Conservation (phyloP, 1,139 yeast genomes). For the Hyphopichia wangnamkhiaoensis region DNA sequence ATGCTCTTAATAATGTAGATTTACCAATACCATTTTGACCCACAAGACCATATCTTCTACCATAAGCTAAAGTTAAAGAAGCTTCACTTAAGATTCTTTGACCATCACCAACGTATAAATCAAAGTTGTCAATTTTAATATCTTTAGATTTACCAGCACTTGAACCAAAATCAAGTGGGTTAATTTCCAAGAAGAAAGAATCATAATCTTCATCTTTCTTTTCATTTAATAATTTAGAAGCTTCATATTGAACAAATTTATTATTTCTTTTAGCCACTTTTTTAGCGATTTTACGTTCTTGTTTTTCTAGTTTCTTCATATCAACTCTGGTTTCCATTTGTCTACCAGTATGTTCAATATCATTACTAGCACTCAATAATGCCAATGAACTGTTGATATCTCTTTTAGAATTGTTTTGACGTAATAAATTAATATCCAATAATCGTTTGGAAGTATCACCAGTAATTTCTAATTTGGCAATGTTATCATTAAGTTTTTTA, state of each 20-base stretch:
- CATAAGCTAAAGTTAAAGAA: slow-evolving; percentile 81
- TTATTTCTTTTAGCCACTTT: slow-evolving; percentile 93
- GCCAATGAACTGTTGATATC: slow-evolving; percentile 74
- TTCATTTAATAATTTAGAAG: slow-evolving; percentile 78
- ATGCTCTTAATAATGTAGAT: slow-evolving; percentile 86
- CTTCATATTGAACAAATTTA: slow-evolving; percentile 87
- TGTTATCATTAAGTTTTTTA: slow-evolving; percentile 63
- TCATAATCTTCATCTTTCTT: slow-evolving; percentile 76
- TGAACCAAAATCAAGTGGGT: slow-evolving; percentile 89
- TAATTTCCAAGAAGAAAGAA: slow-evolving; percentile 89
- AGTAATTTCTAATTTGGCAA: slow-evolving; percentile 62
- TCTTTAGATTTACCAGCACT: slow-evolving; percentile 95
- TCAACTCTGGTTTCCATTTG: slow-evolving; percentile 93
- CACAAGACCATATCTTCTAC: slow-evolving; percentile 94
- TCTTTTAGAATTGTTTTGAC: slow-evolving; percentile 61
- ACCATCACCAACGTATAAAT: slow-evolving; percentile 93
- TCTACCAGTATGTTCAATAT: slow-evolving; percentile 89
- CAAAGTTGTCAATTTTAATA: slow-evolving; percentile 89
- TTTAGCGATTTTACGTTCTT: slow-evolving; percentile 94
- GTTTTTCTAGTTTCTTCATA: slow-evolving; percentile 93
- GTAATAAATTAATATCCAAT: slow-evolving; percentile 65
- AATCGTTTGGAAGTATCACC: slow-evolving; percentile 86
- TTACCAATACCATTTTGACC: slow-evolving; percentile 99
- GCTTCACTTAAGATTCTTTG: slow-evolving; percentile 90
- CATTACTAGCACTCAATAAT: slow-evolving; percentile 71